These are phyloP conservation scores for Leccinum ochraceum DNA, from an alignment of 768 basidiomycete genomes.

Conservation along the genomic window DNA sequence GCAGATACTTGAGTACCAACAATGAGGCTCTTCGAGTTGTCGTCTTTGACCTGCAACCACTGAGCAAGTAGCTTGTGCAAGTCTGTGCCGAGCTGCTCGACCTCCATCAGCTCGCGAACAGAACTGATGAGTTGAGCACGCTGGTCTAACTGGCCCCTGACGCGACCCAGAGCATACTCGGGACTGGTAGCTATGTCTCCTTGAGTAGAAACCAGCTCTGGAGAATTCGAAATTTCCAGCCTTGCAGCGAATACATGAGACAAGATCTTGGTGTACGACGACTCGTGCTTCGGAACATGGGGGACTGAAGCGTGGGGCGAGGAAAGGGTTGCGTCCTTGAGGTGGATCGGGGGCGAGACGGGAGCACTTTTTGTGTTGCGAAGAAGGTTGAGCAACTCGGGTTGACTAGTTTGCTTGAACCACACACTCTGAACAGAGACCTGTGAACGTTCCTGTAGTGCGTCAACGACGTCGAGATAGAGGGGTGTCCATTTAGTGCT, in stretches of 20 bases:
- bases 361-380: constrained; percentile 40
- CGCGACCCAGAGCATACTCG: constrained; percentile 91
- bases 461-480: constrained; percentile 77
- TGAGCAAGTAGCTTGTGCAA: constrained; percentile 72
- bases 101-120: constrained; percentile 65
- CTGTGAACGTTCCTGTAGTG: constrained; percentile 60
- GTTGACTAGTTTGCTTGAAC: constrained; percentile 46
- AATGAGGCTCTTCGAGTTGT: constrained; percentile 56
- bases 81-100: constrained; percentile 47
- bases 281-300: constrained; percentile 87
- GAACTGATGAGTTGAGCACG: constrained; percentile 65
- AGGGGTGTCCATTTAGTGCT: constrained; percentile 86
- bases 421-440: constrained; percentile 62
- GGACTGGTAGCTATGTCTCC: constrained; percentile 86
- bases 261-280: constrained; percentile 89
- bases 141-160: constrained; percentile 78
- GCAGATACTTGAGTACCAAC: constrained; percentile 60
- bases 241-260: constrained; percentile 75
- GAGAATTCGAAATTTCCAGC: constrained; percentile 85
- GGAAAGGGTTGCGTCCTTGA: constrained; percentile 42
- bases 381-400: constrained; percentile 56
- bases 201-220: constrained; percentile 64
- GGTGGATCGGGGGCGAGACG: constrained; percentile 44
- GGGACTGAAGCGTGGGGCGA: constrained; percentile 38
- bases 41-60: constrained; percentile 81